Base-by-base conservation (phyloP, 345 rosid genomes). In the Geranium rotundifolium region DNA sequence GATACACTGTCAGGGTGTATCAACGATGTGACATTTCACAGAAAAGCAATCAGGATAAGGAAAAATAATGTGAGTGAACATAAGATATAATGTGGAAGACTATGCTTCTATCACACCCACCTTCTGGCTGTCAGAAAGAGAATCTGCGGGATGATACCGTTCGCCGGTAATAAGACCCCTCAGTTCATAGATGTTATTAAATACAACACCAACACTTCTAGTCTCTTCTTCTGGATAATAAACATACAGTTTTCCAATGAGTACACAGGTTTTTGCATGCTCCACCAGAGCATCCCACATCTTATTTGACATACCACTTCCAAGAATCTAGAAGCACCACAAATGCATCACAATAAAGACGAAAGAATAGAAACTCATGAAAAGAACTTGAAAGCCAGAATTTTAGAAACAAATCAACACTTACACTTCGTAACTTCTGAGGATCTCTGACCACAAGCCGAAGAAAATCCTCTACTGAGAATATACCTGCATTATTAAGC, bases 181-280 rank as follows among this genome's bases (percentile, higher is more conserved):
- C 52, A 62, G 19, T 6, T 50, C 7, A 39, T n/a, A 6, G 15
- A 29, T 0, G 30, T 19, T 29, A 17, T 30, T 34, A 41, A 60
- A 59, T 15, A 59, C 52, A 50, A 54, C 69, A 59, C 58, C 63
- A 52, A 12, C 39, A 17, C 9, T 31, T 46, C 52, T 46, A 50
- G 0, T 66, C 64, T 5, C 16, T 12, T 60, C 69, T 50, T 52
- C 59, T 29, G 56, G 27, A 39, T 31, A 59, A 63, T 66, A 17
- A 19, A 14, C 14, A 29, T 59, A 59, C 5, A 50, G 10, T 41
- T 54, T 59, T 29, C 29, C 30, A 13, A 23, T 54, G 20, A 54
- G 41, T 18, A 5, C 1, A 54, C 63, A 60, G 46, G 64, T 17
- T 20, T 30, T 66, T 29, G 64, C 59, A 52, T 66, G 63, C 8